Conservation (phyloP, 768 basidiomycete species). For the Mycena maculata region DNA sequence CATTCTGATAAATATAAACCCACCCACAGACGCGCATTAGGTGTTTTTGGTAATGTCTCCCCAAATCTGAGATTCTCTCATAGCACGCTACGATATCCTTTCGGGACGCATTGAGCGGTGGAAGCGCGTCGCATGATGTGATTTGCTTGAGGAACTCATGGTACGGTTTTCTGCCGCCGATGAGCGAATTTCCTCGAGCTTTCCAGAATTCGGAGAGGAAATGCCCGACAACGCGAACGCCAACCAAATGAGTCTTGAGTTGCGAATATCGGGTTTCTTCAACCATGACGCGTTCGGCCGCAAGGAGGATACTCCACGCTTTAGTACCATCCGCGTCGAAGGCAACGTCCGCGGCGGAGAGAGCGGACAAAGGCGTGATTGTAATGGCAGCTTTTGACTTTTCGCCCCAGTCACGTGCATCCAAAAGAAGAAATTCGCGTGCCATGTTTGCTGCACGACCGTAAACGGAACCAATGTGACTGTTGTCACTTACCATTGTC, state of each 20-base stretch:
- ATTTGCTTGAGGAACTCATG: not conserved
- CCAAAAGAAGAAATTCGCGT: no score
- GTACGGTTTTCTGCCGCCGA: slow-evolving; percentile 5
- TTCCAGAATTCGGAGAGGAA: slow-evolving; percentile 17
- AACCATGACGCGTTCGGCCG: slow-evolving; percentile 1
- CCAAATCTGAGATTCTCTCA: not conserved
- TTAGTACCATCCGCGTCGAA: slow-evolving; percentile 4
- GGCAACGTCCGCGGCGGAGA: not conserved
- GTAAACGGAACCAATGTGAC: no score
- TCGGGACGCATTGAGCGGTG: not conserved
- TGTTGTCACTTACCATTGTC: no score
- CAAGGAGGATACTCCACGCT: slow-evolving; percentile 1
- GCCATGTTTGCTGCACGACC: no score
- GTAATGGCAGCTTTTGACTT: no score
- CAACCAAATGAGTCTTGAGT: slow-evolving; percentile 7
- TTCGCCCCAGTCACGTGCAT: no score
- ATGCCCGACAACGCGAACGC: slow-evolving; percentile 14
- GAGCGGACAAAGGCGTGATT: slow-evolving; percentile 7
- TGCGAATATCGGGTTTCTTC: not conserved
- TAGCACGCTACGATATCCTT: not conserved
- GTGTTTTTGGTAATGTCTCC: slow-evolving; percentile 16
- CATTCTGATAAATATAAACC: not conserved
- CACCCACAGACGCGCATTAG: slow-evolving; percentile 11
- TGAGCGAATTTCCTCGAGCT: not conserved
- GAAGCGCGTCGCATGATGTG: not conserved